Conservation (phyloP, 106 monocot genomes). For the Amphibolis antarctica region DNA sequence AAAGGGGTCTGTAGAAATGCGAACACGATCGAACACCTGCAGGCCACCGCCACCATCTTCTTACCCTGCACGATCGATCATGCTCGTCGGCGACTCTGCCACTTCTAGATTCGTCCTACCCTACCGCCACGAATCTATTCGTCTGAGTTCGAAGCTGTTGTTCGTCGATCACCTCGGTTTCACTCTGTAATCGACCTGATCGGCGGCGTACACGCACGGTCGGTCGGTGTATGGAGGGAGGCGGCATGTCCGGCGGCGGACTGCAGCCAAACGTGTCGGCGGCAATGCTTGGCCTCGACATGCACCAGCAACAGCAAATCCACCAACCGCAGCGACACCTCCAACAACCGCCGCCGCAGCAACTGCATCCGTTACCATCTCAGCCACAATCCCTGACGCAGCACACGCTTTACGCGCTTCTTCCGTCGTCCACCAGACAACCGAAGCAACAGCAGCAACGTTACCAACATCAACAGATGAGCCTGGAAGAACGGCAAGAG, state of each 20-base stretch:
- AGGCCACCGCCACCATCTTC: no score
- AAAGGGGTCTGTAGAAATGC: no score
- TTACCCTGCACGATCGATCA: no score
- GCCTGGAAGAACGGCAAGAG: conserved; percentile 14
- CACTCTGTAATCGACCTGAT: no score
- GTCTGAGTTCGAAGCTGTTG: no score
- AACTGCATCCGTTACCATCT: conserved; percentile 10
- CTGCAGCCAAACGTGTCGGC: conserved; percentile 1
- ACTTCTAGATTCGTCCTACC: no score
- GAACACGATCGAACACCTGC: no score
- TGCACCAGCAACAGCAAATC: conserved; percentile 9
- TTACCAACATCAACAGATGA: conserved; percentile 13
- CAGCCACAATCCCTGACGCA: neutral
- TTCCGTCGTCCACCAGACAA: neutral
- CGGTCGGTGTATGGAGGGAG: conserved; percentile 2
- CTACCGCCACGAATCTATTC: no score
- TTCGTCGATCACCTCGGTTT: no score
- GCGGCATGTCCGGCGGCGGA: neutral
- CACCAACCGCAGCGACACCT: neutral
- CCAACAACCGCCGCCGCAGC: neutral
- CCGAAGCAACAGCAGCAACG: neutral
- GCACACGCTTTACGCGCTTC: neutral
- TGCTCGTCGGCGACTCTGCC: no score
- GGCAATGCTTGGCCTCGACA: conserved; percentile 27
- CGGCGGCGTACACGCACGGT: no score